These are phyloP conservation scores for Aquilaria yunnanensis DNA, from an alignment of 345 rosid genomes.

Conservation along the genomic window DNA sequence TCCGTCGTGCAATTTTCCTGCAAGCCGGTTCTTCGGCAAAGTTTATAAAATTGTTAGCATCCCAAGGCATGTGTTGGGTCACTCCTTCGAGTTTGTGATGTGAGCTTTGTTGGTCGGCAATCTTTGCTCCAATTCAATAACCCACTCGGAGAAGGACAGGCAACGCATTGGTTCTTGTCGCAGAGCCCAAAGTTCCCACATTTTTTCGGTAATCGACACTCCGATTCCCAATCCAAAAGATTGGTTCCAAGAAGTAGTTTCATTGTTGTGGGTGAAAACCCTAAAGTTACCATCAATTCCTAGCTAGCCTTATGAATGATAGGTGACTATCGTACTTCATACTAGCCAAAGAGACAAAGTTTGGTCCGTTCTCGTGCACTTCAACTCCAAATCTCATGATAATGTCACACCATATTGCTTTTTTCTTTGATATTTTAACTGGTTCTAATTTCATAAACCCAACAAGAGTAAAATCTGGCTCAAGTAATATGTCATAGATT, in stretches of 20 bases:
- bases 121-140: constrained; percentile 32
- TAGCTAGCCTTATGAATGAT: constrained; percentile 24
- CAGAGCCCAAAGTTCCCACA: constrained; percentile 41
- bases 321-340: constrained; percentile 32
- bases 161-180: constrained; percentile 38
- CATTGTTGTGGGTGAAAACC: constrained; percentile 27
- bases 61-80: constrained; percentile 14
- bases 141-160: constrained; percentile 30
- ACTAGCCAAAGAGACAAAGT: background rate
- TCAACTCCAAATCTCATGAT: too few species aligned
- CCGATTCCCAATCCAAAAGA: constrained; percentile 13
- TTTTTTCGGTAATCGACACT: constrained; percentile 28
- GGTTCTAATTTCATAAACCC: constrained; percentile 13
- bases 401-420: too few species aligned
- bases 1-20: constrained; percentile 36
- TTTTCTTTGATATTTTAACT: too few species aligned
- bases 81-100: constrained; percentile 37
- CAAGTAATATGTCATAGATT: constrained; percentile 15
- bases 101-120: constrained; percentile 19
- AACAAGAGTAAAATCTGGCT: constrained; percentile 3
- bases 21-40: constrained; percentile 26
- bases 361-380: too few species aligned
- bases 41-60: constrained; percentile 27
- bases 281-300: constrained; percentile 38
- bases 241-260: constrained; percentile 29